Evolutionary conservation across 1,284 basidiomycete species (phyloP).

Genomic region (Malassezia caprae): DNA sequence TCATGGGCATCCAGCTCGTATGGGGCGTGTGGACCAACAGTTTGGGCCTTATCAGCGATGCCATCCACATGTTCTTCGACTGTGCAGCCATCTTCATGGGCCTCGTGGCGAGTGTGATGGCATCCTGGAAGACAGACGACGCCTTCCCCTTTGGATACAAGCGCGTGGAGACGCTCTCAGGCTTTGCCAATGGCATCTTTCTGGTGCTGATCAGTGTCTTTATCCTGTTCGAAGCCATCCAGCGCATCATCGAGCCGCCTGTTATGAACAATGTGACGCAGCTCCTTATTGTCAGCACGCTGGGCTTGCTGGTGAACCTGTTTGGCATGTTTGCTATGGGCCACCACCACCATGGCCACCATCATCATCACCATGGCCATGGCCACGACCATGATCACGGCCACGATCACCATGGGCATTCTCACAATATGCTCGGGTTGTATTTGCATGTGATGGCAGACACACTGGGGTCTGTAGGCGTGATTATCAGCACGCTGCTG

Average conservation of each 20-base stretch:
- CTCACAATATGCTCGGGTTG: constrained; percentile 99
- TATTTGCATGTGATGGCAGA: constrained; percentile 61
- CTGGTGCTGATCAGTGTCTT: constrained; percentile 92
- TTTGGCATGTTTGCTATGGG: constrained; percentile 99
- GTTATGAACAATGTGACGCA: constrained; percentile 90
- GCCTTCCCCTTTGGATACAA: constrained; percentile 93
- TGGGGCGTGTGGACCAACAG: constrained; percentile 91
- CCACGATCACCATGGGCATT: constrained; percentile 53
- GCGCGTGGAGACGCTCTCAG: constrained; percentile 96
- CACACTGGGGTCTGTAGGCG: constrained; percentile 76
- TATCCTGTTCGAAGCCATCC: constrained; percentile 94
- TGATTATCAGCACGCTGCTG: constrained; percentile 89
- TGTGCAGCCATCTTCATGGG: constrained; percentile 95
- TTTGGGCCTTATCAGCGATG: constrained; percentile 90
- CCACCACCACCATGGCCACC: constrained; percentile 31
- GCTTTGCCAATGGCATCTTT: constrained; percentile 96
- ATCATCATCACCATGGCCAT: constrained; percentile 42
- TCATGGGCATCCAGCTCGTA: constrained; percentile 63
- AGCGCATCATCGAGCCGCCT: constrained; percentile 88
- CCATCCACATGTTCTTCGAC: constrained; percentile 99
- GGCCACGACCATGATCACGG: constrained; percentile 50
- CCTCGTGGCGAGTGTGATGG: constrained; percentile 90
- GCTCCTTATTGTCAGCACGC: constrained; percentile 72
- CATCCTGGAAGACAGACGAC: constrained; percentile 88
- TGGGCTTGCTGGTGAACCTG: constrained; percentile 85